Conservation (phyloP, 192 early-diverging fungal genomes). For the Physocladia obscura region DNA sequence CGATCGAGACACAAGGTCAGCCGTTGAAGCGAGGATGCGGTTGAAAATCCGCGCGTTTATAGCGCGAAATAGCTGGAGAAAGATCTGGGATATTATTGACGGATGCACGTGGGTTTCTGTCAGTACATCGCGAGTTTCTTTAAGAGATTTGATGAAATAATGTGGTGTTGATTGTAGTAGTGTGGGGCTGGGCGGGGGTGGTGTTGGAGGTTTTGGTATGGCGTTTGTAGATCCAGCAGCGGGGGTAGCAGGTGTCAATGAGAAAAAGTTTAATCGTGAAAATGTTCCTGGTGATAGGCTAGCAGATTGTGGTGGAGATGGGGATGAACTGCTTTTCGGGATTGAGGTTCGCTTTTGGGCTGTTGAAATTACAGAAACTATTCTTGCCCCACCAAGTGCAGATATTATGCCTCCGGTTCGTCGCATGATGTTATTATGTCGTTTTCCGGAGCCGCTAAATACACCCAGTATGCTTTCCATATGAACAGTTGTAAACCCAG, state of each 20-base stretch:
- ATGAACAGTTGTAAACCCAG: background rate
- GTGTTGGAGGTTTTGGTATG: too few relatives aligned
- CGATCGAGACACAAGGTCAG: constrained; percentile 70
- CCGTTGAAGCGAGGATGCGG: constrained; percentile 72
- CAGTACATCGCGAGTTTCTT: constrained; percentile 65
- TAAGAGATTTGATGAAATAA: constrained; percentile 71
- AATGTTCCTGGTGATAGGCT: constrained; percentile 25
- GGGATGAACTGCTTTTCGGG: background rate
- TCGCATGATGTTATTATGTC: constrained; percentile 18
- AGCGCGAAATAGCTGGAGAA: constrained; percentile 78
- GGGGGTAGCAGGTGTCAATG: background rate
- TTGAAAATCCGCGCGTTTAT: constrained; percentile 82
- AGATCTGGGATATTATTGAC: constrained; percentile 65
- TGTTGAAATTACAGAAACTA: background rate
- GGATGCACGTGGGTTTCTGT: constrained; percentile 75
- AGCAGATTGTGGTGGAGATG: background rate
- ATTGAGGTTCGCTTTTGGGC: background rate
- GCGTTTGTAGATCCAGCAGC: too few relatives aligned
- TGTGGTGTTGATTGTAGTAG: constrained; percentile 50
- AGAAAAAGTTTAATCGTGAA: background rate
- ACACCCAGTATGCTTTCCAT: constrained; percentile 24
- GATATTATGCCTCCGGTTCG: constrained; percentile 14
- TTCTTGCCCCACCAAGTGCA: background rate
- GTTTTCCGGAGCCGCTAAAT: constrained; percentile 3
- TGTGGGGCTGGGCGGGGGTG: background rate